A percentile compares a stretch with the other conserved stretches of the same genome.
Evolutionary conservation across 768 basidiomycete species (phyloP).

Genomic region (Dioszegia aurantiaca): DNA sequence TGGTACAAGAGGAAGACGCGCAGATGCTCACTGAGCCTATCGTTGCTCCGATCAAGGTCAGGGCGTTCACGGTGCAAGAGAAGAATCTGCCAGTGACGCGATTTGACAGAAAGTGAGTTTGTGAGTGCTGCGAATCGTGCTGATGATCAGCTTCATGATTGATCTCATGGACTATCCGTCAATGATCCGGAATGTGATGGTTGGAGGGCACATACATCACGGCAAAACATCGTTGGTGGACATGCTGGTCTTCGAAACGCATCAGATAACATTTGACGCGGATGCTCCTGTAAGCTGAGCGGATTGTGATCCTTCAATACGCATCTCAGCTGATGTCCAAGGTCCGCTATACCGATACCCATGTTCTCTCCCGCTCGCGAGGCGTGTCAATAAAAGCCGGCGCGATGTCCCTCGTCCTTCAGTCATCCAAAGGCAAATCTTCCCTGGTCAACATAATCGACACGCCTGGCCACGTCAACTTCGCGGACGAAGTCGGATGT

Average conservation of each 20-base stretch:
- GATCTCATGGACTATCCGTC: conserved; percentile 87
- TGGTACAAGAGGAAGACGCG: conserved; percentile 97
- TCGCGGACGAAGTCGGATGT: conserved; percentile 93
- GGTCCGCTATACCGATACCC: conserved; percentile 95
- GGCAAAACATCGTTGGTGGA: conserved; percentile 97
- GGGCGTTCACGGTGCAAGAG: conserved; percentile 92
- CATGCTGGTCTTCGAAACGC: conserved; percentile 95
- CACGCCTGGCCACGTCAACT: conserved; percentile 97
- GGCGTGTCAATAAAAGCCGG: conserved; percentile 94
- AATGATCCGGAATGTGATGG: conserved; percentile 92
- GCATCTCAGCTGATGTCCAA: conserved; percentile 48
- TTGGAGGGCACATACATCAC: conserved; percentile 95
- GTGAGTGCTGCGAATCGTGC: too few relatives aligned
- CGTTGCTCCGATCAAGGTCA: conserved; percentile 87
- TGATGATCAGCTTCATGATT: conserved; percentile 71
- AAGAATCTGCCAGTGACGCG: conserved; percentile 93
- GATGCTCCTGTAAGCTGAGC: conserved; percentile 69
- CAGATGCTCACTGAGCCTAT: conserved; percentile 94
- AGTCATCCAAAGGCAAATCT: conserved; percentile 82
- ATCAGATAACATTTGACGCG: conserved; percentile 89
- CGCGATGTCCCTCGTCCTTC: conserved; percentile 88
- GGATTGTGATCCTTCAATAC: conserved; percentile 14
- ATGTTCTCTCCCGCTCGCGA: conserved; percentile 79
- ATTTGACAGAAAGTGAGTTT: conserved; percentile 83
- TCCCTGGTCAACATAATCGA: conserved; percentile 91